Conservation (phyloP, 805 yeast genomes). For the Starmerella khaoyaiensis region DNA sequence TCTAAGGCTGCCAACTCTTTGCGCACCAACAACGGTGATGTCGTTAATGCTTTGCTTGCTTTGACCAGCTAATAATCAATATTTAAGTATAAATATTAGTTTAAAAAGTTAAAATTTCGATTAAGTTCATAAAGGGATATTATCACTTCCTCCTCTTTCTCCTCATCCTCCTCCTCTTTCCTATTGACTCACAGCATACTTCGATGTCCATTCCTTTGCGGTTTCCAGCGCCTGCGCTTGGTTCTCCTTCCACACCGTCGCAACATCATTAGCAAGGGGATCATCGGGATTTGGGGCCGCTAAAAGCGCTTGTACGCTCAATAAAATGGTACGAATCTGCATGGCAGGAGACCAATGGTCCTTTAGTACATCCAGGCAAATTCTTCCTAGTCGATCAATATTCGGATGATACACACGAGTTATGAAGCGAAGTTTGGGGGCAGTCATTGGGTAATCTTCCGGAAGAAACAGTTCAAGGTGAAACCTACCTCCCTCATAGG, state of each 20-base stretch:
- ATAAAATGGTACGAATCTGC: slow-evolving; percentile 81
- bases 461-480: slow-evolving; percentile 79
- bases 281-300: slow-evolving; percentile 98
- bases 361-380: slow-evolving; percentile 88
- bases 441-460: slow-evolving; percentile 96
- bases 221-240: slow-evolving; percentile 67
- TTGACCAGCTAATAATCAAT: slow-evolving; percentile 14
- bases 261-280: slow-evolving; percentile 95
- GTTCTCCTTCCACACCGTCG: slow-evolving; percentile 87
- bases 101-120: not conserved
- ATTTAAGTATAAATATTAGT: not conserved
- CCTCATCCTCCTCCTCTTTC: too few species aligned
- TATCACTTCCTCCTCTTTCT: too few species aligned
- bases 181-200: slow-evolving; percentile 43
- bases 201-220: slow-evolving; percentile 63
- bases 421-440: slow-evolving; percentile 87
- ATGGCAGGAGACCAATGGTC: slow-evolving; percentile 96
- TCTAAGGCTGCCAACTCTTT: slow-evolving; percentile 86
- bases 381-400: slow-evolving; percentile 87
- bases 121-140: too few species aligned
- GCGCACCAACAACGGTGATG: slow-evolving; percentile 77
- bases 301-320: slow-evolving; percentile 82
- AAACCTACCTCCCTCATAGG: slow-evolving; percentile 71
- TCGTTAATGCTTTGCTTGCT: slow-evolving; percentile 88
- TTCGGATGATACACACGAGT: slow-evolving; percentile 95